Evolutionary conservation across 257 asterid species (phyloP), one percentile per base, ranked within the genome.

Genomic region (Salvia rosmarinus): DNA sequence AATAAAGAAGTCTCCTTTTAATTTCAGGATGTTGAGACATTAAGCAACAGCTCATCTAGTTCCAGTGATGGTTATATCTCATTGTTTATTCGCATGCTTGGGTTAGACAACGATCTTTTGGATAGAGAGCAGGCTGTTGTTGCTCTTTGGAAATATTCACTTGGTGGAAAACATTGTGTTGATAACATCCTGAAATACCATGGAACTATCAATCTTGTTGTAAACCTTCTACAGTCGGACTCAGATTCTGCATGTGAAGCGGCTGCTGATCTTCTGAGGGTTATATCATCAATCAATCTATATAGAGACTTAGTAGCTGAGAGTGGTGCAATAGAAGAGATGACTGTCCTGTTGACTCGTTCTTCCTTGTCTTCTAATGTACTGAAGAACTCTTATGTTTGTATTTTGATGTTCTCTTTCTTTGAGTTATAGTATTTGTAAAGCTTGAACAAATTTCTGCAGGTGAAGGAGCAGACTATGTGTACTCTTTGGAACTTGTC

Each of bases 251-350:
- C 97, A 32, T 84, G 93, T 70, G 98, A 90, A 87, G 97, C 91
- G 40, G 96, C 98, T 66, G 91, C 93, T 67, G 97, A 95, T 52
- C 80, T 92, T 64, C 83, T 90, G 71, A 81, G 96, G 70, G 80
- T 70, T 46, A 67, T 85, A 37, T 90, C 97, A 49, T 81, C 96
- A 0, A 60, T 85, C 75, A 85, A 90, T 73, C 66, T 75, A 12
- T 88, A 90, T 70, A 86, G 96, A 81, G 85, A 83, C 43, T 57
- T 73, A 17, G 96, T 92, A 34, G 97, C 91, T 13, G 88, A 67
- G 72, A 87, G 93, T 78, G 96, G 96, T 55, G 92, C 97, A 23
- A 76, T 92, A 58, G 97, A 90, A 82, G 98, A 87, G 86, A 83
- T 90, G 67, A 77, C 88, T 21, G 81, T 64, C 82, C 63, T 90